Base-by-base conservation (phyloP, 371 early-diverging fungal species). In the Mucor piriformis region DNA sequence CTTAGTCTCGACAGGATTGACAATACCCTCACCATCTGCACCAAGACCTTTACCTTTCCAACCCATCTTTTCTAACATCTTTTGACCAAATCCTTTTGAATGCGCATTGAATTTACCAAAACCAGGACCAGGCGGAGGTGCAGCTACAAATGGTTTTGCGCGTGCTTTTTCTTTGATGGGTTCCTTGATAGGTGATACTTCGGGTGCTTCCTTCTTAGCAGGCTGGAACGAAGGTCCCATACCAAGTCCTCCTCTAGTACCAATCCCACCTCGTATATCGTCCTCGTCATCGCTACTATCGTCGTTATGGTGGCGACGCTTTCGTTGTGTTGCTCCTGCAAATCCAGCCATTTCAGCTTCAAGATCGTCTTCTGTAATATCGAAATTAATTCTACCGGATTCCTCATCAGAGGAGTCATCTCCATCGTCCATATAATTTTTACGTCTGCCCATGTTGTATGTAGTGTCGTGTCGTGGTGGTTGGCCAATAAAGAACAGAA, bases 1-100 rank as follows among this genome's bases (percentile, higher is more conserved):
- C 60, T 91, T 92, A 3, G 89, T 90, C 47, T 95, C 91, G 24
- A 97, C 87, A 3, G 97, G 96, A 42, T 92, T 87, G 15, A 91
- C 82, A 25, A 95, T 94, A 64, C 98, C 98, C 24, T 76, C 75
- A 5, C 93, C 92, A 3, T 83, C 84, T 35, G 75, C 77, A 4
- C 98, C 98, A 3, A 96, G 68, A 59, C 92, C 92, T 60, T 73
- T 76, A 6, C 91, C 91, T 10, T 59, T 72, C 93, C 93, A 92
- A 6, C 93, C 93, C 86, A 94, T 92, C 70, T 90, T 92, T 61
- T 86, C 76, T 70, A 96, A 75, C 87, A 94, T 87, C 47, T 85
- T 86, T 70, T 86, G 72, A 42, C 88, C 93, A 50, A 92, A 80
- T 2, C 92, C 92, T 37, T 83, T 91, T 1, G 86, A 84, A 38